Conservation (phyloP, 805 yeast genomes). For the Candida morakotiae region DNA sequence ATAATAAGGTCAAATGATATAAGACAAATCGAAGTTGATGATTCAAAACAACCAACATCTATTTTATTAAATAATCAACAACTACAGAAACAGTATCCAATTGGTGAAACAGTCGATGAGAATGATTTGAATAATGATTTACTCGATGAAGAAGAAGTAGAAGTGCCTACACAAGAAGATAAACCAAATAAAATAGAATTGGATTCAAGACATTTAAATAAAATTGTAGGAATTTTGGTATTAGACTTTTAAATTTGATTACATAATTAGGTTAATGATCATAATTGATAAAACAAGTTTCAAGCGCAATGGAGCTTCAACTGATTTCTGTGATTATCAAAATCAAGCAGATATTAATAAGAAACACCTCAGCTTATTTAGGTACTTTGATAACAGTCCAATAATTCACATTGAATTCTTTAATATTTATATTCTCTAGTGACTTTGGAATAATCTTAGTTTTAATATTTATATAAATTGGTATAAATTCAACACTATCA, state of each 20-base stretch:
- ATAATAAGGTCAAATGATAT: constrained; percentile 54
- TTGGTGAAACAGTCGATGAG: constrained; percentile 14
- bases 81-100: constrained; percentile 11
- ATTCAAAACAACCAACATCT: constrained; percentile 14
- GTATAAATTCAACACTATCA: constrained; percentile 13
- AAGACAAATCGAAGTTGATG: constrained; percentile 31
- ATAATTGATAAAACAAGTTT: too few relatives aligned
- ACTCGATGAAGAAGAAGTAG: constrained; percentile 9
- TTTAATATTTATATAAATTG: constrained; percentile 25
- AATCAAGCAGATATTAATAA: too few relatives aligned
- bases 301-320: too few relatives aligned
- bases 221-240: constrained; percentile 53
- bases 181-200: constrained; percentile 28
- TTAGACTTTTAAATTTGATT: constrained; percentile 43
- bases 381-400: constrained; percentile 11
- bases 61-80: constrained; percentile 7
- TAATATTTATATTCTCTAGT: background rate
- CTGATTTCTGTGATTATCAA: too few relatives aligned
- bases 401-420: constrained; percentile 10
- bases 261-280: constrained; percentile 6
- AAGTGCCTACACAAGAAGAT: constrained; percentile 14
- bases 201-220: constrained; percentile 52
- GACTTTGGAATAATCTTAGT: constrained; percentile 11
- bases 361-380: too few relatives aligned
- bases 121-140: constrained; percentile 14